These are phyloP conservation scores for Yamadazyma dushanensis DNA, from an alignment of 1,139 yeast species.

Conservation along the genomic window DNA sequence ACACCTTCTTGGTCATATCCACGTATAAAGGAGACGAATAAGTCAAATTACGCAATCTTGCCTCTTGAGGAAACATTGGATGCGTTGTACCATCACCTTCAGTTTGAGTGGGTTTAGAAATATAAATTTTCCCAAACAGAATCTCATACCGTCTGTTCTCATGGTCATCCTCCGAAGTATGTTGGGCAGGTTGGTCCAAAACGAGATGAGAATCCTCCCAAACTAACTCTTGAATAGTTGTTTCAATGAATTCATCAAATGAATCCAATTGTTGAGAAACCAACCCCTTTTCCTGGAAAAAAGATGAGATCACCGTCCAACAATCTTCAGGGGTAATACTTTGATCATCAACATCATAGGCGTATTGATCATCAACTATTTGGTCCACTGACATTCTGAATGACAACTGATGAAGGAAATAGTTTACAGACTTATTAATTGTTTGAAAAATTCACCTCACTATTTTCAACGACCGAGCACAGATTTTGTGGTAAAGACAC, in stretches of 20 bases:
- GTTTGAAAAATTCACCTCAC: slow-evolving; percentile 7
- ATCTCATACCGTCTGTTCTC: slow-evolving; percentile 91
- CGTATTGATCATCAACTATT: slow-evolving; percentile 55
- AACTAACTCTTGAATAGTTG: slow-evolving; percentile 94
- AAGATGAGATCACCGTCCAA: slow-evolving; percentile 97
- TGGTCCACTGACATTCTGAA: slow-evolving; percentile 15
- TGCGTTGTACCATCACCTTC: slow-evolving; percentile 99
- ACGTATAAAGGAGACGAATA: slow-evolving; percentile 95
- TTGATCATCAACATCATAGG: slow-evolving; percentile 62
- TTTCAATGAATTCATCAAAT: slow-evolving; percentile 95
- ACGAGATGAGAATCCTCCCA: slow-evolving; percentile 95
- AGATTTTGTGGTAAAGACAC: neutral
- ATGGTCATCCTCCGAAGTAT: slow-evolving; percentile 85
- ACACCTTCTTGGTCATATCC: slow-evolving; percentile 89
- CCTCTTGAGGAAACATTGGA: slow-evolving; percentile 98
- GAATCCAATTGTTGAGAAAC: slow-evolving; percentile 98
- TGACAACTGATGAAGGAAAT: slow-evolving; percentile 1
- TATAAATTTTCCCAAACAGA: slow-evolving; percentile 92
- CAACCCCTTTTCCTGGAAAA: slow-evolving; percentile 93
- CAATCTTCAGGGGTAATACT: slow-evolving; percentile 97
- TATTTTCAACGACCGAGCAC: slow-evolving; percentile 10
- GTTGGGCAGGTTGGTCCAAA: slow-evolving; percentile 97
- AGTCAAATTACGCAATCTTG: slow-evolving; percentile 91
- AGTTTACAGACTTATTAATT: slow-evolving; percentile 3
- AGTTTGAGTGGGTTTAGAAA: slow-evolving; percentile 96